These are phyloP conservation scores for Sporothrix mexicana DNA, from an alignment of 2,329 filamentous ascomycete species.

Conservation along the genomic window DNA sequence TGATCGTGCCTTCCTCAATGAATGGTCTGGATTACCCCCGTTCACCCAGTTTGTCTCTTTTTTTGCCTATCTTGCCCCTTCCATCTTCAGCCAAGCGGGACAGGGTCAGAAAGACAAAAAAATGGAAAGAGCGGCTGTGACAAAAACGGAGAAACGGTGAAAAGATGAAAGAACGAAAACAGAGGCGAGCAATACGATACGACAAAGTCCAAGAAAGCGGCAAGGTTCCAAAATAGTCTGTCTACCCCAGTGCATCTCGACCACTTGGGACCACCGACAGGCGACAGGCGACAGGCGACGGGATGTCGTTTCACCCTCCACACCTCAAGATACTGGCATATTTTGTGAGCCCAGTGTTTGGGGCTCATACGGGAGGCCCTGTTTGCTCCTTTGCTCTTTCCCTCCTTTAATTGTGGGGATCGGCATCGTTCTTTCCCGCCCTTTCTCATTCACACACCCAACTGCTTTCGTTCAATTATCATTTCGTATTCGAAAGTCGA, in stretches of 20 bases:
- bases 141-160: neutral
- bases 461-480: neutral
- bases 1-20: neutral
- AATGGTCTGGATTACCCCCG: no score
- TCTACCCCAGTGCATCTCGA: neutral
- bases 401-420: constrained; percentile 3
- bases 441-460: neutral
- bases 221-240: neutral
- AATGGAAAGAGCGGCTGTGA: neutral
- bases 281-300: neutral
- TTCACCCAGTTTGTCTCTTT: neutral
- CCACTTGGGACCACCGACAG: neutral
- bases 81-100: neutral
- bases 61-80: neutral
- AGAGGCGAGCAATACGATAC: neutral
- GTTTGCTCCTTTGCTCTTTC: neutral
- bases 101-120: neutral
- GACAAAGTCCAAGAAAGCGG: neutral
- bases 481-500: neutral
- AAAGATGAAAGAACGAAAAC: neutral
- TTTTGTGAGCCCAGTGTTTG: constrained; percentile 23
- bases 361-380: neutral
- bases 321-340: neutral
- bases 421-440: constrained; percentile 14
- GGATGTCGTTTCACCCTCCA: neutral